Conservation (phyloP, 1,284 basidiomycete genomes). For the Sanghuangporus weigelae region DNA sequence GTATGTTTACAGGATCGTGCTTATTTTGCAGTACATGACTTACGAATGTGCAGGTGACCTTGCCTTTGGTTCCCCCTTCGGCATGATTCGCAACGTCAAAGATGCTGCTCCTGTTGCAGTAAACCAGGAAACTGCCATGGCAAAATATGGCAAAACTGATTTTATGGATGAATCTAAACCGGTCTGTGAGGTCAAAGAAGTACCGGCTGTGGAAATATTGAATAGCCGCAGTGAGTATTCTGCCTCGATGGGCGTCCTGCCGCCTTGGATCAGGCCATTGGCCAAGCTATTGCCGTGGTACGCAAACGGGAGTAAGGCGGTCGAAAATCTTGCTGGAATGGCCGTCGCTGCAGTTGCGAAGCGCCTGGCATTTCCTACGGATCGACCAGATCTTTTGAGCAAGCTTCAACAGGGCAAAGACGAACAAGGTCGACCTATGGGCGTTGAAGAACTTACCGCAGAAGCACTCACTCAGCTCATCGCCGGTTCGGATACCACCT, state of each 20-base stretch:
- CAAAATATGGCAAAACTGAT: slow-evolving; percentile 56
- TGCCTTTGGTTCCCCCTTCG: slow-evolving; percentile 84
- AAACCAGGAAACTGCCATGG: slow-evolving; percentile 45
- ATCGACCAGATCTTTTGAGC: slow-evolving; percentile 13
- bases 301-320: slow-evolving; percentile 46
- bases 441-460: slow-evolving; percentile 41
- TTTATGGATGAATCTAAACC: slow-evolving; percentile 65
- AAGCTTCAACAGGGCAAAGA: slow-evolving; percentile 34
- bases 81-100: slow-evolving; percentile 76
- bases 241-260: slow-evolving; percentile 56
- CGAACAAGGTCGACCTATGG: slow-evolving; percentile 41
- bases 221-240: slow-evolving; percentile 89
- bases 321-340: slow-evolving; percentile 49
- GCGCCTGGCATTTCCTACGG: slow-evolving; percentile 13
- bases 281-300: slow-evolving; percentile 72
- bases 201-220: slow-evolving; percentile 78
- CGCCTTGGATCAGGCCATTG: slow-evolving; percentile 65
- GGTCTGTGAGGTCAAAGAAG: slow-evolving; percentile 68
- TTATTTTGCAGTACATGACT: neutral
- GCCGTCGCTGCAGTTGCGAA: slow-evolving; percentile 59
- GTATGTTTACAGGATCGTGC: slow-evolving; percentile 23
- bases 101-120: slow-evolving; percentile 66
- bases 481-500: slow-evolving; percentile 58
- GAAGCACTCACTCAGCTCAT: slow-evolving; percentile 47
- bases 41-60: slow-evolving; percentile 55